Conservation (phyloP, 2,329 filamentous ascomycete genomes). For the Trichoderma sp. region DNA sequence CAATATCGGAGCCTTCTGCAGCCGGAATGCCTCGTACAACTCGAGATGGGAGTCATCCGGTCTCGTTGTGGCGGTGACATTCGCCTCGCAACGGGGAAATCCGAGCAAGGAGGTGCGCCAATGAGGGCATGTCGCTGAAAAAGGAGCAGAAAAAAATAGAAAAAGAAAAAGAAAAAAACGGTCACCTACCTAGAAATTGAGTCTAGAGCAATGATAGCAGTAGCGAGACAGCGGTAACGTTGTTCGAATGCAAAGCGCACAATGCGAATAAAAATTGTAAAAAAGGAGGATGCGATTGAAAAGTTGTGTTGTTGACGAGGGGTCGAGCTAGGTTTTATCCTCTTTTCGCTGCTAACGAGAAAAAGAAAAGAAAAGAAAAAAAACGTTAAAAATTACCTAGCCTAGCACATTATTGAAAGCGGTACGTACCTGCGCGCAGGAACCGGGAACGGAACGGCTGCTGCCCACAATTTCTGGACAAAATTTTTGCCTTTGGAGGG, state of each 20-base stretch:
- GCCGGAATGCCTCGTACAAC: background rate
- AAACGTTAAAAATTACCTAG: background rate
- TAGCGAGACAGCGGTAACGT: background rate
- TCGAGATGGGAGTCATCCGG: background rate
- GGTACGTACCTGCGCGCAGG: slow-evolving; percentile 13
- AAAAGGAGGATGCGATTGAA: slow-evolving; percentile 13
- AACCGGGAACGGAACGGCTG: slow-evolving; percentile 5
- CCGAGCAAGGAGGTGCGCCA: background rate
- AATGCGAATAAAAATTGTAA: background rate
- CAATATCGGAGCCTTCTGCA: background rate
- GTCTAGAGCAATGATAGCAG: background rate
- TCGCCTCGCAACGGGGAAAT: background rate
- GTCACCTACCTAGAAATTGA: slow-evolving; percentile 3
- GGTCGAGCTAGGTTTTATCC: slow-evolving; percentile 17
- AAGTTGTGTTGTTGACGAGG: slow-evolving; percentile 17
- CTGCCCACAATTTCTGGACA: slow-evolving; percentile 8
- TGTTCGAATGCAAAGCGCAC: background rate
- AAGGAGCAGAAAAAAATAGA: background rate
- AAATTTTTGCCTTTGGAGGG: background rate
- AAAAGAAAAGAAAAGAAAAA: background rate
- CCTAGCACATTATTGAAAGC: background rate
- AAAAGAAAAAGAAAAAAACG: background rate
- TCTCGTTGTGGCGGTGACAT: slow-evolving; percentile 14
- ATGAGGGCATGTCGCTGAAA: background rate
- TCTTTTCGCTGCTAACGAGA: background rate